A percentile compares a stretch with the other conserved stretches of the same genome.
Evolutionary conservation across 176 grass and related monocot genomes (phyloP).

Genomic region (Lolium rigidum): DNA sequence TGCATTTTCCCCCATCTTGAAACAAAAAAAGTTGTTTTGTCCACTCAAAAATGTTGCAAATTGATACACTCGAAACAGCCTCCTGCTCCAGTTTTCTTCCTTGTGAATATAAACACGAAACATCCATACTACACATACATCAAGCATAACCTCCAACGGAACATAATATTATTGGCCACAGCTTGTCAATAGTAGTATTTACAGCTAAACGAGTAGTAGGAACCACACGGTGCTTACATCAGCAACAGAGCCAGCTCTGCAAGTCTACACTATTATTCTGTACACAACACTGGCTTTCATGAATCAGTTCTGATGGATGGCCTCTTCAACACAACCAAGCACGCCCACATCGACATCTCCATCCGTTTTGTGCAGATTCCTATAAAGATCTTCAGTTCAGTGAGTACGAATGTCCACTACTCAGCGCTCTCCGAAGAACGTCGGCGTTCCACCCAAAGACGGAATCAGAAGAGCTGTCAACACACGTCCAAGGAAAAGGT

Average conservation of each 20-base stretch:
- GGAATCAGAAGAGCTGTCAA: constrained; percentile 81
- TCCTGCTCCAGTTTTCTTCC: background rate
- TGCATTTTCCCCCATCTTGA: background rate
- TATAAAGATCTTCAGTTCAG: constrained; percentile 34
- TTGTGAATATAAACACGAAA: background rate
- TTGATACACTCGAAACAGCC: background rate
- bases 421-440: constrained; percentile 68
- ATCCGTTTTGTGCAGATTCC: background rate
- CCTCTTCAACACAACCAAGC: background rate
- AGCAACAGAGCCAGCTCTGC: background rate
- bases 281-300: background rate
- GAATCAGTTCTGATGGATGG: background rate
- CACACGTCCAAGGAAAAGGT: constrained; percentile 75
- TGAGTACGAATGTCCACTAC: constrained; percentile 64
- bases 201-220: background rate
- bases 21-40: background rate
- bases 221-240: background rate
- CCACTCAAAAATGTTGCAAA: background rate
- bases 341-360: background rate
- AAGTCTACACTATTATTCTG: constrained; percentile 17
- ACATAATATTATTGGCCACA: constrained; percentile 1
- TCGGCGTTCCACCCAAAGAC: constrained; percentile 72
- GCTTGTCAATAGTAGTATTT: constrained; percentile 23
- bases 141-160: background rate
- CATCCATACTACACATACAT: background rate